A percentile compares a stretch with the other conserved stretches of the same genome.
Evolutionary conservation across 2,329 filamentous ascomycete species (phyloP).

Genomic region (Thyridium curvatum): DNA sequence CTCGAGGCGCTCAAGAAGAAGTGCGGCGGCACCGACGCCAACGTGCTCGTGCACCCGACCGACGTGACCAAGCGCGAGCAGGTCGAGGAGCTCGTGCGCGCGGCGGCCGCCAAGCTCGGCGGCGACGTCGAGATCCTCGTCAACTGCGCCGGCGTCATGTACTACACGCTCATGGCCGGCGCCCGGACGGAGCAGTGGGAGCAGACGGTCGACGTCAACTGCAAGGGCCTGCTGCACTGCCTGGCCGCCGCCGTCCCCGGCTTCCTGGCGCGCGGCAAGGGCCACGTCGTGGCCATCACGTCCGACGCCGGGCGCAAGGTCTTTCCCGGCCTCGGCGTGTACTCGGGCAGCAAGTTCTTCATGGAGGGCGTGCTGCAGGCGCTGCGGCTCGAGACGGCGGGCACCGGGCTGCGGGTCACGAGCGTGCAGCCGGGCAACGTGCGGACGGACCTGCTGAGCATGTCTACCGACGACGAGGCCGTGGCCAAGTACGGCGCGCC

Average conservation of each 20-base stretch:
- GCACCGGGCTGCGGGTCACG: conserved; percentile 66
- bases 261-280: conserved; percentile 63
- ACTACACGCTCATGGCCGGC: conserved; percentile 84
- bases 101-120: conserved; percentile 56
- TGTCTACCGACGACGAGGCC: conserved; percentile 71
- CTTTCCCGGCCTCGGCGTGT: conserved; percentile 75
- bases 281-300: conserved; percentile 75
- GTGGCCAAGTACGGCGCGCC: conserved; percentile 74
- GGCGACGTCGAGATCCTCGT: conserved; percentile 75
- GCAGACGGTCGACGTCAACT: conserved; percentile 78
- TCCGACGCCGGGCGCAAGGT: conserved; percentile 78
- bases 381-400: conserved; percentile 69
- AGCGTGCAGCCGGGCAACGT: conserved; percentile 73
- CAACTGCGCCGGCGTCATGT: conserved; percentile 79
- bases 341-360: conserved; percentile 80
- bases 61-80: conserved; percentile 64
- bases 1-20: conserved; percentile 61
- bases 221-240: conserved; percentile 73
- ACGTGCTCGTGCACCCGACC: conserved; percentile 62
- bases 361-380: conserved; percentile 75
- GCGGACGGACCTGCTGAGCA: conserved; percentile 63
- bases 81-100: conserved; percentile 58
- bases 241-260: conserved; percentile 62
- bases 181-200: conserved; percentile 70
- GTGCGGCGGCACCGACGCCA: conserved; percentile 50